A percentile compares a stretch with the other conserved stretches of the same genome.
Conservation (phyloP, 768 basidiomycete species). For the Infundibulicybe gibba region DNA sequence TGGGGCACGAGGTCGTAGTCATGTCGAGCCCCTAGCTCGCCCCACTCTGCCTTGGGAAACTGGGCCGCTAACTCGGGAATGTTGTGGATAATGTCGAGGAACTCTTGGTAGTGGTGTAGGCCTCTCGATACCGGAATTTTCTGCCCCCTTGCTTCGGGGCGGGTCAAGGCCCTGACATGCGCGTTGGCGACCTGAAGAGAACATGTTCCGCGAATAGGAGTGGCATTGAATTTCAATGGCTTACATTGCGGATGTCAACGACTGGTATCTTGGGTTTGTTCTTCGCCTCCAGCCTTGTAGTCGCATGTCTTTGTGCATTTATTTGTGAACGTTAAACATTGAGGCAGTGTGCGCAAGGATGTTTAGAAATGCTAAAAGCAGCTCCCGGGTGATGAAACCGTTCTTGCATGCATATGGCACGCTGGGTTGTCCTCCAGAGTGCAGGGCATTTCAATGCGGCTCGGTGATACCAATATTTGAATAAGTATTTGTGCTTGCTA, state of each 20-base stretch:
- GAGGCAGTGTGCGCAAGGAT: too few species aligned
- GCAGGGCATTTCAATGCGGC: too few species aligned
- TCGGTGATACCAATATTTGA: too few species aligned
- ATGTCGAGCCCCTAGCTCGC: background rate
- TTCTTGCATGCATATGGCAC: too few species aligned
- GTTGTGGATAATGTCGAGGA: background rate
- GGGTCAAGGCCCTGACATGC: background rate
- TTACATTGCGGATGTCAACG: slow-evolving; percentile 1
- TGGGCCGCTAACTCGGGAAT: background rate
- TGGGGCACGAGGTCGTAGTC: background rate
- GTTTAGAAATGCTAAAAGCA: too few species aligned
- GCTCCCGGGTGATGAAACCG: too few species aligned
- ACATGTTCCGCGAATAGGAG: background rate
- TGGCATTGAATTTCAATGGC: background rate
- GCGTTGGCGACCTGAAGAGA: background rate
- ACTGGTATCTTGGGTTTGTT: background rate
- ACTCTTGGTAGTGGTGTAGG: background rate
- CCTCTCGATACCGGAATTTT: background rate
- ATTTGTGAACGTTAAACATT: too few species aligned
- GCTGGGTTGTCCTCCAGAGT: too few species aligned
- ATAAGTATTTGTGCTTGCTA: too few species aligned
- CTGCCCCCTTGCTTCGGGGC: background rate
- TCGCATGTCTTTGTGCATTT: too few species aligned
- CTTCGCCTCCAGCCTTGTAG: background rate
- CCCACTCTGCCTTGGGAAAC: slow-evolving; percentile 1